A percentile compares a stretch with the other conserved stretches of the same genome.
phyloP scores from a whole-genome alignment of 331 rosid species.

The Telfairia occidentalis region DNA sequence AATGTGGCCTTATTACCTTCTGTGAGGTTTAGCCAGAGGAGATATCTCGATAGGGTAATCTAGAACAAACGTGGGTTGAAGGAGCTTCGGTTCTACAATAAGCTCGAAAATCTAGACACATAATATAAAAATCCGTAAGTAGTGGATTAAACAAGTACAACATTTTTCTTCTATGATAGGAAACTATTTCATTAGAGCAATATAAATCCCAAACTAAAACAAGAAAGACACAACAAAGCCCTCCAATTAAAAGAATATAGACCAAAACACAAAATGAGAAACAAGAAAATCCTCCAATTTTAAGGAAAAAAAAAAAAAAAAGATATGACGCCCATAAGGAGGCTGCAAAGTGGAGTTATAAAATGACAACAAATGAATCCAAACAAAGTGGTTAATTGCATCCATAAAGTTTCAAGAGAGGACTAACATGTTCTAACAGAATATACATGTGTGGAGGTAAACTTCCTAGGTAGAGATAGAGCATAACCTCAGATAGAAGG shows the following conservation, averaged over 20 bases:
- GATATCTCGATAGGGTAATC: conserved; percentile 96
- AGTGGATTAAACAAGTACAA: not conserved
- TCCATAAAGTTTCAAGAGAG: not conserved
- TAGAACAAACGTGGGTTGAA: conserved; percentile 93
- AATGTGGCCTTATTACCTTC: conserved; percentile 43
- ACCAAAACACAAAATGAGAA: not conserved
- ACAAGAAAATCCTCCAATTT: not conserved
- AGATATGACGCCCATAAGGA: not conserved
- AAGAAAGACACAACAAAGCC: not conserved
- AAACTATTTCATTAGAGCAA: not conserved
- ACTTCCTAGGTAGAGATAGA: conserved; percentile 15
- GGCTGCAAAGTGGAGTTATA: not conserved
- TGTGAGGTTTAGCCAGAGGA: conserved; percentile 92
- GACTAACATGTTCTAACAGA: not conserved
- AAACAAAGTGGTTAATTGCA: not conserved
- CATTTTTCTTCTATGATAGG: not conserved
- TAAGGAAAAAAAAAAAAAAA: not conserved
- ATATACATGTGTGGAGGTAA: not conserved
- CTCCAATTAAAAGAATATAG: not conserved
- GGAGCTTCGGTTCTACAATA: conserved; percentile 73
- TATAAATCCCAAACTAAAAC: not conserved
- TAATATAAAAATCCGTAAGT: conserved; percentile 5
- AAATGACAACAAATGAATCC: not conserved
- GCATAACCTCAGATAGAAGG: conserved; percentile 71
- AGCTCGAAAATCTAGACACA: conserved; percentile 70